A percentile compares a stretch with the other conserved stretches of the same genome.
phyloP scores from a whole-genome alignment of 345 rosid species.

The Populus nigra region DNA sequence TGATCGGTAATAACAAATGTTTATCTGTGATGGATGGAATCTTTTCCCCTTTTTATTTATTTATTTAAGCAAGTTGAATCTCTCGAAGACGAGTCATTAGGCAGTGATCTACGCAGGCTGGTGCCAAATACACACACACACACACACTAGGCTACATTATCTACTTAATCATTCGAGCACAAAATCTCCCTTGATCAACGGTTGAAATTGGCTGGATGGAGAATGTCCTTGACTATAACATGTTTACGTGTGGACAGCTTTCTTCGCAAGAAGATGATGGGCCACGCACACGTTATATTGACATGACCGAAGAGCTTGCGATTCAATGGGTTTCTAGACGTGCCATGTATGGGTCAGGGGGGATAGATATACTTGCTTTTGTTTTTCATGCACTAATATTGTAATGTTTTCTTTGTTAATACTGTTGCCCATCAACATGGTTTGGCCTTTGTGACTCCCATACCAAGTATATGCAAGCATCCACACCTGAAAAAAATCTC shows the following conservation, averaged over 20 bases:
- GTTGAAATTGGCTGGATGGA: conserved; percentile 3
- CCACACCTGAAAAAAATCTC: not conserved
- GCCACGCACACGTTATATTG: conserved; percentile 18
- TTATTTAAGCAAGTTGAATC: not conserved
- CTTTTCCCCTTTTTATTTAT: not conserved
- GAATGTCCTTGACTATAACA: not conserved
- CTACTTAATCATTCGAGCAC: conserved; percentile 4
- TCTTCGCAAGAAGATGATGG: not conserved
- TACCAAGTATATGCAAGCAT: not conserved
- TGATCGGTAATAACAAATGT: not conserved
- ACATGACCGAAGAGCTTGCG: conserved; percentile 23
- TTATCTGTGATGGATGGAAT: not conserved
- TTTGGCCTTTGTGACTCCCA: not conserved
- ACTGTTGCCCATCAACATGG: not conserved
- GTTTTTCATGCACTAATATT: no score
- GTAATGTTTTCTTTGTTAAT: no score
- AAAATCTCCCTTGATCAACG: conserved; percentile 1
- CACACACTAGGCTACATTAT: not conserved
- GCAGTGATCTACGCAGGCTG: not conserved
- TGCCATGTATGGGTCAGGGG: not conserved
- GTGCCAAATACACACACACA: not conserved
- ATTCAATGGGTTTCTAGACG: conserved; percentile 6
- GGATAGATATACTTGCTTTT: not conserved
- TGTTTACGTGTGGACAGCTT: conserved; percentile 13
- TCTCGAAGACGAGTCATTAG: not conserved